Base-by-base conservation (phyloP, 768 basidiomycete genomes). In the Artomyces pyxidatus region DNA sequence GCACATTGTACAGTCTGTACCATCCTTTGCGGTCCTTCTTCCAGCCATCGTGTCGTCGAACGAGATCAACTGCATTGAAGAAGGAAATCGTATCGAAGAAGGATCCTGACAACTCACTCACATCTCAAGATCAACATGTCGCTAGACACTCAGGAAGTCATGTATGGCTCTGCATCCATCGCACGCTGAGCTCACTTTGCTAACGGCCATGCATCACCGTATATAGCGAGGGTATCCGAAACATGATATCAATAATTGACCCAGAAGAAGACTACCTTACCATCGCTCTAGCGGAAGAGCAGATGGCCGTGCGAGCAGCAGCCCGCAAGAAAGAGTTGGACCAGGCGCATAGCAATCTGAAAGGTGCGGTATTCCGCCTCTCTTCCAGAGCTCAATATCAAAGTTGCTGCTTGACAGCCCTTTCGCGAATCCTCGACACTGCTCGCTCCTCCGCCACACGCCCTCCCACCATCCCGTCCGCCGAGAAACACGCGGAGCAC, bases 181-280 rank as follows among this genome's bases (percentile, higher is more conserved):
- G 16, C 9, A 8, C 29, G 22, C 4, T 10, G 3, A 19, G 21
- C 5, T 10, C n/a, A 4, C 1, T 10, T 17, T 42, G 8, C 40
- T 42, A 16, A 42, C 14, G 6, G 3, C 21, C 25, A 47, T 22
- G 26, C 40, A 12, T 35, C 21, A 26, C 41, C 10, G 7, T 9
- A 14, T 11, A 27, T 52, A 88, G 85, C 42, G 80, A 81, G 55
- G 76, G 82, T 16, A 79, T 88, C 40, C 74, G 72, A 54, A 81
- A 80, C 51, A 85, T 88, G 76, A 68, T 76, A 27, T 73, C 76
- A 3, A 80, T 88, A 49, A 85, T 90, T 47, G 81, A 86, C 58
- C 84, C 85, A 10, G 81, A 84, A 37, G 85, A 88, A 46, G 88
- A 90, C 63, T 88, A 80, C 60, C 66, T 83, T 49, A 82, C 83